phyloP scores from a whole-genome alignment of 257 asterid genomes.

The Penstemon davidsonii region DNA sequence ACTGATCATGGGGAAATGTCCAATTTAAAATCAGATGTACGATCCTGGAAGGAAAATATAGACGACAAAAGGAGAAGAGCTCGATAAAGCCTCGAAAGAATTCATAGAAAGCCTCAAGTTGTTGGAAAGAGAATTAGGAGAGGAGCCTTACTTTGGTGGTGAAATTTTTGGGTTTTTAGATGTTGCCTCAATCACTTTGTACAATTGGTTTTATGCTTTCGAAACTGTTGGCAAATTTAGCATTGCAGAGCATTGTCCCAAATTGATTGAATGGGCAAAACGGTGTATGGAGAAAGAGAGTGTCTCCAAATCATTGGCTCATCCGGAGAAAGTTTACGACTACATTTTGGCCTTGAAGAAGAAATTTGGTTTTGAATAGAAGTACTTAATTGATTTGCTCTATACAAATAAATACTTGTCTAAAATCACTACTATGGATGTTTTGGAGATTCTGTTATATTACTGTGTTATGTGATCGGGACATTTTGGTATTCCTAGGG shows the following conservation, averaged over 20 bases:
- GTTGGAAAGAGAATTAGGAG: slow-evolving; percentile 46
- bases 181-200: slow-evolving; percentile 31
- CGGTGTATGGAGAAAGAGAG: slow-evolving; percentile 41
- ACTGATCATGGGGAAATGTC: background rate
- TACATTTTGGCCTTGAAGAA: slow-evolving; percentile 26
- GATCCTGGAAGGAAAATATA: slow-evolving; percentile 20
- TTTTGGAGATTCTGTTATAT: no score
- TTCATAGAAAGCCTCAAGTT: slow-evolving; percentile 24
- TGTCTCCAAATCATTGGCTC: slow-evolving; percentile 39
- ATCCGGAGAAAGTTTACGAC: slow-evolving; percentile 33
- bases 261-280: slow-evolving; percentile 37
- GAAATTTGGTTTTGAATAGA: slow-evolving; percentile 20
- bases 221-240: slow-evolving; percentile 36
- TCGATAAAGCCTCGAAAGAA: slow-evolving; percentile 33
- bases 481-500: no score
- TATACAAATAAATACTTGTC: no score
- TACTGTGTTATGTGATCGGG: no score
- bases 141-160: slow-evolving; percentile 51
- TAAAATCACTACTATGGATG: no score
- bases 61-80: slow-evolving; percentile 39
- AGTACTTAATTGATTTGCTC: no score
- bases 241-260: slow-evolving; percentile 35
- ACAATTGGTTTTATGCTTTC: slow-evolving; percentile 33
- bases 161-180: slow-evolving; percentile 42
- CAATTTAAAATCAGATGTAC: background rate